phyloP scores from a whole-genome alignment of 139 green algal genomes.

The Gonium pectorale region DNA sequence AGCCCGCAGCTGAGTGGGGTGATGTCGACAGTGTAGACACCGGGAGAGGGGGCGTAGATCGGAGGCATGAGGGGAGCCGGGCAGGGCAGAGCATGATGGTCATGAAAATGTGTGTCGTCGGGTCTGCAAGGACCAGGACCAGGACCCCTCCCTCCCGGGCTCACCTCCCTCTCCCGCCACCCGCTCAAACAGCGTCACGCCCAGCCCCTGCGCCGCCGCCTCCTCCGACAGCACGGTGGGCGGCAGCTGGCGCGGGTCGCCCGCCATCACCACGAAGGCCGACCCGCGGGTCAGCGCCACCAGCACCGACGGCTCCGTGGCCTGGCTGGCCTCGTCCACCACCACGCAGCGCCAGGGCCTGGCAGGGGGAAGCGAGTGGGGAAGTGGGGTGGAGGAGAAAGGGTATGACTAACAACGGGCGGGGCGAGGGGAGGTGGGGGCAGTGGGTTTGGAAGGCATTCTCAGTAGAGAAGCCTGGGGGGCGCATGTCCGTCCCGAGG shows the following conservation, averaged over 20 bases:
- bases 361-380: neutral
- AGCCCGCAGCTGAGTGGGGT: no score
- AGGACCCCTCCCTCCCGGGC: neutral
- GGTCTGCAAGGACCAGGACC: no score
- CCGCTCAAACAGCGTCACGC: slow-evolving; percentile 88
- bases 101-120: no score
- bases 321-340: slow-evolving; percentile 94
- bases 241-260: slow-evolving; percentile 92
- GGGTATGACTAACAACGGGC: no score
- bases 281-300: slow-evolving; percentile 87
- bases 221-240: slow-evolving; percentile 82
- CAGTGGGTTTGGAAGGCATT: no score
- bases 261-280: slow-evolving; percentile 89
- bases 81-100: no score
- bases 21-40: no score
- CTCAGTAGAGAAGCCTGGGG: no score
- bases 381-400: neutral
- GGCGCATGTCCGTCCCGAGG: no score
- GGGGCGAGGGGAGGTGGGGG: no score
- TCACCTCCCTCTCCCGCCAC: slow-evolving; percentile 52
- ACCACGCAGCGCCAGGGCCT: slow-evolving; percentile 85
- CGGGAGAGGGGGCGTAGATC: no score
- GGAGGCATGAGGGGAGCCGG: no score
- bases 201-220: slow-evolving; percentile 60
- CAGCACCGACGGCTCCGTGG: slow-evolving; percentile 88